Evolutionary conservation across 208 protist genomes (phyloP).

Genomic region (Trypanosoma congolense): DNA sequence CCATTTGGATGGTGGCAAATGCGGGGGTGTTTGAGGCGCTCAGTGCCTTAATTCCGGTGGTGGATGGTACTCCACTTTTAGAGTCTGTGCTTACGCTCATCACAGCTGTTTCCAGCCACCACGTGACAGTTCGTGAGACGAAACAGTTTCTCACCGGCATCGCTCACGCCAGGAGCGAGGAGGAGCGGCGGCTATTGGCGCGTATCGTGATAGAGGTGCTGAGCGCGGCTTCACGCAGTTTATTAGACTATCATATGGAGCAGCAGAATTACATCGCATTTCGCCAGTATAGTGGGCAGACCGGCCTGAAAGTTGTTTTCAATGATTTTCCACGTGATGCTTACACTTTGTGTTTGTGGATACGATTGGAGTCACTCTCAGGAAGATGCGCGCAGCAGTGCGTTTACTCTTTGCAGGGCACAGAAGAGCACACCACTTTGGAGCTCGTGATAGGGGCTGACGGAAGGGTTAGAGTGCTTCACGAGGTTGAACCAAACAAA

Average conservation of each 20-base stretch:
- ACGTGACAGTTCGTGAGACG: constrained; percentile 71
- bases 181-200: constrained; percentile 30
- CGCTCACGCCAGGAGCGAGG: constrained; percentile 33
- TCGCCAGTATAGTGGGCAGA: constrained; percentile 29
- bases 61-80: constrained; percentile 21
- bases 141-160: constrained; percentile 69
- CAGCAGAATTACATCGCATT: constrained; percentile 27
- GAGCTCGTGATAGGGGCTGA: constrained; percentile 19
- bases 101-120: constrained; percentile 36
- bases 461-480: constrained; percentile 15
- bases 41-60: constrained; percentile 39
- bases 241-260: constrained; percentile 14
- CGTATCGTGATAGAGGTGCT: constrained; percentile 59
- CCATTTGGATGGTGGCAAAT: constrained; percentile 51
- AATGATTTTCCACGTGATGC: constrained; percentile 57
- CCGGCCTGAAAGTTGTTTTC: constrained; percentile 51
- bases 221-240: constrained; percentile 24
- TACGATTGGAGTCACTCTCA: constrained; percentile 39
- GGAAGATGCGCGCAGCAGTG: constrained; percentile 20
- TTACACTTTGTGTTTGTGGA: constrained; percentile 68
- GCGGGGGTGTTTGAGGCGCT: constrained; percentile 49
- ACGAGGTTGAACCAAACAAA: constrained; percentile 14
- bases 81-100: constrained; percentile 36
- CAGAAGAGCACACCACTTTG: constrained; percentile 25
- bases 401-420: constrained; percentile 39